These are phyloP conservation scores for Wickerhamomyces pijperi DNA, from an alignment of 805 yeast genomes.

Conservation along the genomic window DNA sequence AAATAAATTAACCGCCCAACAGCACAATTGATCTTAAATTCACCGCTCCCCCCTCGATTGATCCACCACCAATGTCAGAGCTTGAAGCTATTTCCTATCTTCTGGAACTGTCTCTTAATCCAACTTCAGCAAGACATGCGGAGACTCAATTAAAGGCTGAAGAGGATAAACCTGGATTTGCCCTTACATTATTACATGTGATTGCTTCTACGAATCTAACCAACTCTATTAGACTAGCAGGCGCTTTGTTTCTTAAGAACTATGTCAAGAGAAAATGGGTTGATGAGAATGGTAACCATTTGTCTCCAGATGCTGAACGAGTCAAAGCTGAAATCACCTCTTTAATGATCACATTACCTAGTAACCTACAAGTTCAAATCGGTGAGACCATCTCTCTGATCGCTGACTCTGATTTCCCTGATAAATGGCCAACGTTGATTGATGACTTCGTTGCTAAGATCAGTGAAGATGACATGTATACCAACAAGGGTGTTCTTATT, in stretches of 20 bases:
- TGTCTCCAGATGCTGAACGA: conserved; percentile 56
- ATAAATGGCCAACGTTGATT: conserved; percentile 70
- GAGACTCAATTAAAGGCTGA: conserved; percentile 52
- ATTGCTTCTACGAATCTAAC: conserved; percentile 53
- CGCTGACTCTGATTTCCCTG: conserved; percentile 95
- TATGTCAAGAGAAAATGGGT: conserved; percentile 79
- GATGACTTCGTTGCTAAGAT: conserved; percentile 64
- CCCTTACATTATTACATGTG: conserved; percentile 63
- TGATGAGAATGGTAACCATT: conserved; percentile 76
- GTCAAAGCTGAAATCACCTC: conserved; percentile 71
- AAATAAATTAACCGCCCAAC: no score
- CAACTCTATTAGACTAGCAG: conserved; percentile 65
- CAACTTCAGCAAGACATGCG: conserved; percentile 53
- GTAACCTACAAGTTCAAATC: conserved; percentile 75
- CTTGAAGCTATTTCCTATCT: conserved; percentile 43
- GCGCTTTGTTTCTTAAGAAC: conserved; percentile 84
- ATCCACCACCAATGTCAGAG: no score
- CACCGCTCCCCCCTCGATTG: no score
- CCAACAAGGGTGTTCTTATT: conserved; percentile 74
- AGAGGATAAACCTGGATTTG: conserved; percentile 65
- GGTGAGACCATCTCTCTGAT: conserved; percentile 90
- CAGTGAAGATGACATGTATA: conserved; percentile 50
- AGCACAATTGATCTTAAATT: no score
- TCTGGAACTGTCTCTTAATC: conserved; percentile 53
- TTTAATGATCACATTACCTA: conserved; percentile 78